Evolutionary conservation across 495 filamentous ascomycete genomes (phyloP), one percentile per base, ranked within the genome.

Genomic region (Neurospora sp.): DNA sequence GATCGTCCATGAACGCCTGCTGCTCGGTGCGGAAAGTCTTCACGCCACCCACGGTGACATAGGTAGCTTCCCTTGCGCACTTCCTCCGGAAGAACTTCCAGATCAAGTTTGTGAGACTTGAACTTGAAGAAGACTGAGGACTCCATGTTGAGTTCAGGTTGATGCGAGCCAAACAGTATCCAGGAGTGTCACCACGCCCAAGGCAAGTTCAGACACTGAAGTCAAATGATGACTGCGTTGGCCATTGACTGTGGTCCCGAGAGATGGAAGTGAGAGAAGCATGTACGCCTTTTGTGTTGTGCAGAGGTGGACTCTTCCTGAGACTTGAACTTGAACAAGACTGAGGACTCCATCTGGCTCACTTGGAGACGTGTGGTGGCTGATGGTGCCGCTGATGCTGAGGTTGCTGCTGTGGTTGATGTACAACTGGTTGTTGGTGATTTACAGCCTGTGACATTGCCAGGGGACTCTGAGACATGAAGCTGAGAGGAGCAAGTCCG

Each of bases 1-100:
- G 89, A 70, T 90, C 86, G 39, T 91, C 86, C 78, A 94, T 93
- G 5, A 85, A 84, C 46, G 87, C 85, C 73, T 90, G 90, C 78
- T 96, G 90, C 0, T 88, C 83, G 10, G 91, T 94, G 1, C 83
- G 80, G 10, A 92, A 86, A 5, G 83, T 77, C 42, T 86, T 85
- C 12, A 82, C 76, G 5, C 93, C 94, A 69, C 90, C 91, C 69
- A 91, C 88, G 23, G 89, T 91, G 20, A 86, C 82, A 77, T 85
- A n/a, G n/a, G n/a, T n/a, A 93, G 66, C 87, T 90, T 69, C 83
- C 84, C 11, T 82, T 77, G 4, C 86, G 86, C 73, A 88, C 86
- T 2, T 87, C 84, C 2, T 75, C 75, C 14, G 87, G 82, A n/a
- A 93, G 83, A 4, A 76, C 37, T 69, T 74, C 77, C 72, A 90